Percentiles rank a stretch among this genome's conserved stretches.
These are phyloP conservation scores for Diplodia corticola DNA, from an alignment of 2,329 filamentous ascomycete genomes.

Conservation along the genomic window DNA sequence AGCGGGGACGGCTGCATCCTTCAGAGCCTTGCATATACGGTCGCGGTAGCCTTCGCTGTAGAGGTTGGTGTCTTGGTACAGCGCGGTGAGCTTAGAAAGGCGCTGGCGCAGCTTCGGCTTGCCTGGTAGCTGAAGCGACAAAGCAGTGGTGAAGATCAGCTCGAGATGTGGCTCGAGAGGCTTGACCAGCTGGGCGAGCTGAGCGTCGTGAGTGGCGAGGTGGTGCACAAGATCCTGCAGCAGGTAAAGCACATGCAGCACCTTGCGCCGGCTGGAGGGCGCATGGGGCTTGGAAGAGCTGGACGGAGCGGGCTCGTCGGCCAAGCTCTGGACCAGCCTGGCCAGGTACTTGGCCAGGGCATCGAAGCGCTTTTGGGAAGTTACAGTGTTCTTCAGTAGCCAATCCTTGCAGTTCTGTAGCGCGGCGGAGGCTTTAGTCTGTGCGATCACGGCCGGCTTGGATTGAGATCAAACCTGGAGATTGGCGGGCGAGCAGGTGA, in stretches of 20 bases:
- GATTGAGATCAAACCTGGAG: constrained; percentile 24
- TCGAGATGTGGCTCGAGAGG: constrained; percentile 61
- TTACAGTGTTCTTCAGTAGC: constrained; percentile 71
- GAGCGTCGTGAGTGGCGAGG: neutral
- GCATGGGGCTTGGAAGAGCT: constrained; percentile 24
- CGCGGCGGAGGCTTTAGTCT: constrained; percentile 12
- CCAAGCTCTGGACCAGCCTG: constrained; percentile 63
- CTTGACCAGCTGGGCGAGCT: constrained; percentile 48
- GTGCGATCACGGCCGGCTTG: neutral
- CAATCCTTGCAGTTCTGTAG: constrained; percentile 80
- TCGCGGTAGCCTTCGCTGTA: constrained; percentile 57
- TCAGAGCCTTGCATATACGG: constrained; percentile 61
- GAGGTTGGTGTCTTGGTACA: constrained; percentile 71
- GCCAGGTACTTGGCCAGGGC: constrained; percentile 75
- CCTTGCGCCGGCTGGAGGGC: constrained; percentile 65
- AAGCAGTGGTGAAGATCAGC: constrained; percentile 62
- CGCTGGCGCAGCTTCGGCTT: constrained; percentile 67
- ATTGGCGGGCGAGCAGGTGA: constrained; percentile 21
- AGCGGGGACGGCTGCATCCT: constrained; percentile 40
- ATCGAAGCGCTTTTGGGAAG: constrained; percentile 64
- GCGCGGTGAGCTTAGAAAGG: constrained; percentile 61
- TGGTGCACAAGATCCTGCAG: constrained; percentile 72
- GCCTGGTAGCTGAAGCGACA: constrained; percentile 54
- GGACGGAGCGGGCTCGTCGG: constrained; percentile 27
- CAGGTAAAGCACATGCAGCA: constrained; percentile 75